Base-by-base conservation (phyloP, 2,329 filamentous ascomycete species). In the Eurotiales sp. region DNA sequence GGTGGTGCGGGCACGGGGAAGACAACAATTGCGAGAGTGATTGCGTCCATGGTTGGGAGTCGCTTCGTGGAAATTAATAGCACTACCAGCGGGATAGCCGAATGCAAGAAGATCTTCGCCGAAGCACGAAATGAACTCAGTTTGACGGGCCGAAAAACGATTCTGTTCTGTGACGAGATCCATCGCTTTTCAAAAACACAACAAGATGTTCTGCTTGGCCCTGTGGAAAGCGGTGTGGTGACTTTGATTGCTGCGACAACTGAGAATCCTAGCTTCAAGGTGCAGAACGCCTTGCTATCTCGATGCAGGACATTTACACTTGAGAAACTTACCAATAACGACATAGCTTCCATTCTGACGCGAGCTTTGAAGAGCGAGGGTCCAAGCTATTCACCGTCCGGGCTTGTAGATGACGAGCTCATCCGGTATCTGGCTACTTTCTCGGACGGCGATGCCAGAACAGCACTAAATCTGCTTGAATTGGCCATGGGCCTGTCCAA, bases 141-240 rank as follows among this genome's bases (percentile, higher is more conserved):
- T 1, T 75, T 97, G 46, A 95, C 90, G 0, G 92, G 92, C 1
- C 81, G 90, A 55, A 92, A 88, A 72, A 97, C 93, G 0, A 95
- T 99, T 57, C 84, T 99, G 57, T 99, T 99, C 68, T 96, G 92
- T 72, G 93, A 99, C 72, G 93, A 97, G 75, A 93, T 96, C 43
- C 90, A 96, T 70, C 77, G 92, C 23, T 96, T 96, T 75, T 87
- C 81, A 59, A 96, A 96, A 71, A 80, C 85, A 0, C 93, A 97
- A 67, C 93, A 99, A 65, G 93, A 97, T 69, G 87, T 96, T 1
- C 97, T 97, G 60, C 76, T 99, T 1, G 89, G 87, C 14, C 92
- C 92, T 0, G 92, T 97, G 19, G 93, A 99, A 71, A 85, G 85
- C 1, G 93, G 93, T 5, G 87, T 88, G 23, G 86, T 99, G 58